Conservation (phyloP, 2,329 filamentous ascomycete genomes). For the Claviceps spartinae region DNA sequence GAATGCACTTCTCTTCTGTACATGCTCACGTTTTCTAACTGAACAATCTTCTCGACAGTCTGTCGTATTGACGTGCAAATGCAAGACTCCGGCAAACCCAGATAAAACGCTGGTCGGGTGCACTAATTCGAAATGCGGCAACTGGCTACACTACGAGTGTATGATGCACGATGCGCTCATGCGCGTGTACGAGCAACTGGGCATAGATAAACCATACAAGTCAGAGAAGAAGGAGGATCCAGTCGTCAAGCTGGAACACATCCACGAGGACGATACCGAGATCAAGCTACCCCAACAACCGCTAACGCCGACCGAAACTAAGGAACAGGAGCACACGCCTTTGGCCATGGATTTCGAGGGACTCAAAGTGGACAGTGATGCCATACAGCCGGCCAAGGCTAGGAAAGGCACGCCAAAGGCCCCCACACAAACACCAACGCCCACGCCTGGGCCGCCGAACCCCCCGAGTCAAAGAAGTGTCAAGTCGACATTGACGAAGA, state of each 20-base stretch:
- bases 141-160: conserved; percentile 52
- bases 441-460: conserved; percentile 17
- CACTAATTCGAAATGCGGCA: conserved; percentile 37
- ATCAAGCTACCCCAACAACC: conserved; percentile 23
- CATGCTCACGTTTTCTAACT: neutral
- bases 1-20: neutral
- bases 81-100: conserved; percentile 46
- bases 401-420: conserved; percentile 16
- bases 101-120: conserved; percentile 47
- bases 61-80: conserved; percentile 44
- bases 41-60: conserved; percentile 22
- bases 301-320: conserved; percentile 37
- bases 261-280: conserved; percentile 11
- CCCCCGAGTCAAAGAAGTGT: conserved; percentile 11
- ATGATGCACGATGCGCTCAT: conserved; percentile 41
- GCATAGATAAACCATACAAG: conserved; percentile 38
- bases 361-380: conserved; percentile 26
- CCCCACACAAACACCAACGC: conserved; percentile 18
- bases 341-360: conserved; percentile 41
- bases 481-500: conserved; percentile 18
- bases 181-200: conserved; percentile 35
- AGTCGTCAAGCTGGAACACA: conserved; percentile 20
- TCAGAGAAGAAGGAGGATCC: conserved; percentile 29
- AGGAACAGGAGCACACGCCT: conserved; percentile 31
- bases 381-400: conserved; percentile 21